These are phyloP conservation scores for Exophiala sp. DNA, from an alignment of 2,329 filamentous ascomycete genomes.

Conservation along the genomic window DNA sequence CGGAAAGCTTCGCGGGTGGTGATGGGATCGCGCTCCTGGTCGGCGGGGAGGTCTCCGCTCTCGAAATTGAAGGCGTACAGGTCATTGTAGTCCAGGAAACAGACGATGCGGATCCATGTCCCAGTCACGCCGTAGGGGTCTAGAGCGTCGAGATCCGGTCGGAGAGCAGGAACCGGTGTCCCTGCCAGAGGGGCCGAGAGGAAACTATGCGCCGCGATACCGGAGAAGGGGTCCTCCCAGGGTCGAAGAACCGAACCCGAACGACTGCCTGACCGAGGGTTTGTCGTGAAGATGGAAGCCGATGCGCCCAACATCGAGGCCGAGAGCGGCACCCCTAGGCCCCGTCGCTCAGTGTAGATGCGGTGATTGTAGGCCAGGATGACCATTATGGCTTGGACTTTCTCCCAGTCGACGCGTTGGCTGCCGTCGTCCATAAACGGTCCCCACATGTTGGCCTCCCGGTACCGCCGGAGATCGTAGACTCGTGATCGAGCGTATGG, in stretches of 20 bases:
- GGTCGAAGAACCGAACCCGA: slow-evolving; percentile 14
- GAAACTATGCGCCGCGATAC: slow-evolving; percentile 28
- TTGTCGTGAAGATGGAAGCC: no score
- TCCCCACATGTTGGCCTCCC: slow-evolving; percentile 58
- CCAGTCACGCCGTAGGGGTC: slow-evolving; percentile 69
- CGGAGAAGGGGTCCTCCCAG: slow-evolving; percentile 28
- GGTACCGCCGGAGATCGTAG: slow-evolving; percentile 68
- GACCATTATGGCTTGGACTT: slow-evolving; percentile 67
- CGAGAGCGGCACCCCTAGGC: neutral
- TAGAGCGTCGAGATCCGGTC: slow-evolving; percentile 41
- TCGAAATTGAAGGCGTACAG: slow-evolving; percentile 67
- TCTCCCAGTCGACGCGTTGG: slow-evolving; percentile 68
- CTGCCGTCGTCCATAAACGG: slow-evolving; percentile 62
- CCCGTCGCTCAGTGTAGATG: slow-evolving; percentile 34
- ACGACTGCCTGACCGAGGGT: neutral
- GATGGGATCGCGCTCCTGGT: slow-evolving; percentile 49
- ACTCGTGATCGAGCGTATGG: slow-evolving; percentile 62
- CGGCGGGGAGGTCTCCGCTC: slow-evolving; percentile 37
- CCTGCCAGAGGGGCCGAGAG: slow-evolving; percentile 23
- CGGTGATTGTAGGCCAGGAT: slow-evolving; percentile 60
- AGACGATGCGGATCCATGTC: slow-evolving; percentile 60
- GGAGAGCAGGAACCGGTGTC: slow-evolving; percentile 28
- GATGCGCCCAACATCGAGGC: slow-evolving; percentile 1
- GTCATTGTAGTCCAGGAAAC: slow-evolving; percentile 62
- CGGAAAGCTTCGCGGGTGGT: slow-evolving; percentile 61